A percentile compares a stretch with the other conserved stretches of the same genome.
These are phyloP conservation scores for Luffa acutangula DNA, from an alignment of 306 rosid genomes.

Conservation along the genomic window DNA sequence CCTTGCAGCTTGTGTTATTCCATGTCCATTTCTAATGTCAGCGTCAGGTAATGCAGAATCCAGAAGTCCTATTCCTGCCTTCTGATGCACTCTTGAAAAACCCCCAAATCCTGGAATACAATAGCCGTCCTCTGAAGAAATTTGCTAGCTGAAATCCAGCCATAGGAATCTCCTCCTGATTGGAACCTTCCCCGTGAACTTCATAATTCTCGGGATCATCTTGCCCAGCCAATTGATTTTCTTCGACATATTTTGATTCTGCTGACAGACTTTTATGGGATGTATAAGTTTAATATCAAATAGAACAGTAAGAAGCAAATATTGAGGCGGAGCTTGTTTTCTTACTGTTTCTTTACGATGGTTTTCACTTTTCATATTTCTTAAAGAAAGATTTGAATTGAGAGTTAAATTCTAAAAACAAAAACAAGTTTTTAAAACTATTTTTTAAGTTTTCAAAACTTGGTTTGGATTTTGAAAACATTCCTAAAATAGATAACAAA, in stretches of 20 bases:
- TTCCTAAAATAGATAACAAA: too few relatives aligned
- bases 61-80: constrained; percentile 11
- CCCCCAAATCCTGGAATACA: constrained; percentile 17
- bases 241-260: constrained; percentile 9
- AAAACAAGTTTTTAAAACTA: too few relatives aligned
- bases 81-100: constrained; percentile 14
- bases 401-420: too few relatives aligned
- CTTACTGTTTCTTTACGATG: too few relatives aligned
- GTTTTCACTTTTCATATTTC: too few relatives aligned
- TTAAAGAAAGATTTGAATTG: too few relatives aligned
- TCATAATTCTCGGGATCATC: background rate
- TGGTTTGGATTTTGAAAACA: too few relatives aligned
- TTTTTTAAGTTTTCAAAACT: too few relatives aligned
- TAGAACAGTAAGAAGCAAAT: background rate
- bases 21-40: background rate
- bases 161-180: constrained; percentile 9
- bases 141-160: constrained; percentile 17
- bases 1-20: constrained; percentile 7
- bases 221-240: background rate
- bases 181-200: constrained; percentile 5
- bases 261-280: constrained; percentile 12
- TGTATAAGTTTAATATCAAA: background rate
- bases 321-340: background rate
- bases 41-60: constrained; percentile 2
- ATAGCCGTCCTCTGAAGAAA: constrained; percentile 23